Conservation (phyloP, 139 green algal species). For the Protoeuglena noctilucae region DNA sequence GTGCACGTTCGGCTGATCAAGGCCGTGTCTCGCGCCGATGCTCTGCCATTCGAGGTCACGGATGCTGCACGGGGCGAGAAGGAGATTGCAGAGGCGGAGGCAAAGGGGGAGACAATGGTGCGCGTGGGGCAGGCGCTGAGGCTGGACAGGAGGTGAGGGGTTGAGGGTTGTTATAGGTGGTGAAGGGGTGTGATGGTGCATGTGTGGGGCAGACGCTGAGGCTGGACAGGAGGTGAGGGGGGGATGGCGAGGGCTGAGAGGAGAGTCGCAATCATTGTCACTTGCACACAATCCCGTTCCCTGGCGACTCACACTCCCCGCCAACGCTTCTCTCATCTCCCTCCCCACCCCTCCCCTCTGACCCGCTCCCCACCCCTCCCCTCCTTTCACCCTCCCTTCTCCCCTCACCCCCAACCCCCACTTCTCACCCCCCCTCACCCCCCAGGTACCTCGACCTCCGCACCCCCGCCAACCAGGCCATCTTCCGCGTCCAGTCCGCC, state of each 20-base stretch:
- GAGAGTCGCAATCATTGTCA: too few relatives aligned
- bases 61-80: slow-evolving; percentile 52
- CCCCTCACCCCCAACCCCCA: too few relatives aligned
- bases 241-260: too few relatives aligned
- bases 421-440: too few relatives aligned
- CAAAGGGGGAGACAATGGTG: slow-evolving; percentile 44
- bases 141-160: slow-evolving; percentile 85
- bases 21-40: slow-evolving; percentile 30
- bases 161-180: too few relatives aligned
- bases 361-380: too few relatives aligned
- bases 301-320: too few relatives aligned
- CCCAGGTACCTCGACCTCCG: slow-evolving; percentile 84
- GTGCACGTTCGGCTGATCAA: too few relatives aligned
- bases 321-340: too few relatives aligned
- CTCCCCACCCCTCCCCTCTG: too few relatives aligned
- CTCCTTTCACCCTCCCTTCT: too few relatives aligned
- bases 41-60: slow-evolving; percentile 68
- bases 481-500: slow-evolving; percentile 80
- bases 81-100: slow-evolving; percentile 20
- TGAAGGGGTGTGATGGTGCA: slow-evolving; percentile 46
- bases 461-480: slow-evolving; percentile 93
- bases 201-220: slow-evolving; percentile 72
- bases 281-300: too few relatives aligned
- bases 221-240: slow-evolving; percentile 85
- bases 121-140: slow-evolving; percentile 73